Evolutionary conservation across 1,284 basidiomycete species (phyloP), one percentile per base, ranked within the genome.

Genomic region (Ganoderma leucocontextum): DNA sequence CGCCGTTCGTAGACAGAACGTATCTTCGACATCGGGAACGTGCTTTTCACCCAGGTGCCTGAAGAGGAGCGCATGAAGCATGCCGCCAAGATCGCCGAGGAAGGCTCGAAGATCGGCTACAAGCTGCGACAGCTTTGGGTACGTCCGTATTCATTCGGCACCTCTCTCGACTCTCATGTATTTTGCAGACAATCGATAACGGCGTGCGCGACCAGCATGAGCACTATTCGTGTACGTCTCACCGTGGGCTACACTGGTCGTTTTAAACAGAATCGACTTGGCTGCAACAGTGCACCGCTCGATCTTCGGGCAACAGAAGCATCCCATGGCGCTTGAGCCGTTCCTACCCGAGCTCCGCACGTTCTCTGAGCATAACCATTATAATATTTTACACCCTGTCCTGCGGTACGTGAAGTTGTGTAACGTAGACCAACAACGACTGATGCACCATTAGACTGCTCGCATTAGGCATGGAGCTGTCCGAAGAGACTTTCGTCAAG

Each of bases 11-110:
- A 71, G 70, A 69, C 64, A 13, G 80, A 83, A n/a, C 82, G 88
- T 36, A 85, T 90, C 47, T 87, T 91, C 69, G 87, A 90, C 72
- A 87, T 92, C 63, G 89, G 87, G 29, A 84, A 92, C 69, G 73
- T 90, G 15, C 85, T 89, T 0, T 89, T 93, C 72, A 74, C 84
- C 0, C 78, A 80, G 52, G 88, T 90, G 1, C 69, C 75, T 8
- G 80, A 84, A 0, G 85, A 87, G 47, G 91, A 93, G 74, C 93
- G 92, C 77, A 75, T 78, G 63, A 75, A 75, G 25, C 89, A 89
- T 72, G 80, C 77, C 19, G 84, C 78, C 0, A 66, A 59, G 55
- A 83, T 85, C 60, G 85, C 87, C 63, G 80, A 81, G 60, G 82
- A 81, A 0, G 86, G 87, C 7, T 85, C 86, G 2, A 89, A 84